Percentiles rank a stretch among this genome's conserved stretches.
Evolutionary conservation across 1,139 yeast genomes (phyloP).

Genomic region (Hyphopichia burtonii): DNA sequence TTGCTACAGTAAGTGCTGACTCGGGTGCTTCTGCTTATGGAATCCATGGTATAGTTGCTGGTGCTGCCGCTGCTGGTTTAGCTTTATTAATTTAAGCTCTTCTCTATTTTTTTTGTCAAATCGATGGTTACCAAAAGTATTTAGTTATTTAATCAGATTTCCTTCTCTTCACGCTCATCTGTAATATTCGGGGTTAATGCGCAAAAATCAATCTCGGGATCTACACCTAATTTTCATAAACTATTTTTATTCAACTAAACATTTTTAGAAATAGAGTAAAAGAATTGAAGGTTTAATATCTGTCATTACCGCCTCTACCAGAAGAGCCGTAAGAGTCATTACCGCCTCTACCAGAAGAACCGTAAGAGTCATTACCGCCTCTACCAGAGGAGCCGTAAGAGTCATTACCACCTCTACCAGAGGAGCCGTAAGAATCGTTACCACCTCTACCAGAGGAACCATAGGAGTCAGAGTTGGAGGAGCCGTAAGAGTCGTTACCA

Average conservation of each 20-base stretch:
- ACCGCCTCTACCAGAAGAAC: conserved; percentile 13
- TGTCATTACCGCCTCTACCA: conserved; percentile 7
- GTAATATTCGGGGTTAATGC: no score
- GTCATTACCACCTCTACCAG: conserved; percentile 12
- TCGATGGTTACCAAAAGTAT: neutral
- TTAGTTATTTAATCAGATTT: no score
- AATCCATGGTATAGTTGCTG: conserved; percentile 15
- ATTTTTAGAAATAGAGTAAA: neutral
- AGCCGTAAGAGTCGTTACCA: conserved; percentile 12
- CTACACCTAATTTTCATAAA: no score
- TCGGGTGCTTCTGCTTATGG: conserved; percentile 10
- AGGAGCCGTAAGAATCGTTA: conserved; percentile 16
- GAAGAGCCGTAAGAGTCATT: conserved; percentile 14
- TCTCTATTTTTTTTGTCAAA: neutral
- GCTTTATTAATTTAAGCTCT: conserved; percentile 5
- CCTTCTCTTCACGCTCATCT: no score
- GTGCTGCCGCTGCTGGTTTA: conserved; percentile 12
- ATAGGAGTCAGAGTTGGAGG: conserved; percentile 15
- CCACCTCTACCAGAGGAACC: conserved; percentile 16
- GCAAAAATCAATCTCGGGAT: no score
- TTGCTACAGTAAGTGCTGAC: conserved; percentile 6
- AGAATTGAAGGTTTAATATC: conserved; percentile 1
- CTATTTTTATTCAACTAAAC: no score
- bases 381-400: conserved; percentile 18
- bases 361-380: conserved; percentile 11